These are phyloP conservation scores for Fabrea salina DNA, from an alignment of 169 alveolate genomes.

Conservation along the genomic window DNA sequence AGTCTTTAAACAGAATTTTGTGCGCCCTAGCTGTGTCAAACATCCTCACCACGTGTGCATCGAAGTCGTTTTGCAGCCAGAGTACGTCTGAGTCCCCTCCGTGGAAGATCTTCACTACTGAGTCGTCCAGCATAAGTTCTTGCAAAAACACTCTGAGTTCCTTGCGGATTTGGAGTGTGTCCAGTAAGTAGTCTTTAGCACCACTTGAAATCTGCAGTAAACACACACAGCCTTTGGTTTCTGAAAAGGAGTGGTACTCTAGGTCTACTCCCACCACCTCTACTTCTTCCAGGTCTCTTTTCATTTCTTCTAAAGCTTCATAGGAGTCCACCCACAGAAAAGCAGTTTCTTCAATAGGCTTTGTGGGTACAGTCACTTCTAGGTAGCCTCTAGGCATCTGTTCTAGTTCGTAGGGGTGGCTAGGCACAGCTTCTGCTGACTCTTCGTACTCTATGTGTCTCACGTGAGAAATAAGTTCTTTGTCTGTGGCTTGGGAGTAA, in stretches of 20 bases:
- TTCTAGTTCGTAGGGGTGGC: neutral
- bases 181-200: slow-evolving; percentile 59
- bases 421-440: neutral
- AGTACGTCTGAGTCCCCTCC: slow-evolving; percentile 38
- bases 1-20: neutral
- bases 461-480: neutral
- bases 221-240: slow-evolving; percentile 54
- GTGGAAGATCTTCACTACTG: slow-evolving; percentile 31
- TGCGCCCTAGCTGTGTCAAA: slow-evolving; percentile 47
- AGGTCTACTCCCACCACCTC: slow-evolving; percentile 62
- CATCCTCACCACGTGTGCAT: slow-evolving; percentile 3
- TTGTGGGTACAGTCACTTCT: neutral
- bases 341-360: slow-evolving; percentile 36
- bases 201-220: slow-evolving; percentile 61
- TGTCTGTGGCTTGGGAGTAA: neutral
- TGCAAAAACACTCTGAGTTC: slow-evolving; percentile 24
- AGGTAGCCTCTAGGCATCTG: neutral
- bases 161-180: slow-evolving; percentile 53
- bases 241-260: slow-evolving; percentile 64
- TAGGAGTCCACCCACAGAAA: slow-evolving; percentile 53
- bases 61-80: slow-evolving; percentile 33
- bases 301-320: slow-evolving; percentile 39
- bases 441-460: neutral
- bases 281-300: slow-evolving; percentile 32
- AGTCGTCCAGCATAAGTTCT: neutral